Percentiles rank a stretch among this genome's conserved stretches.
Evolutionary conservation across 345 rosid species (phyloP).

Genomic region (Noccaea bulbosa): DNA sequence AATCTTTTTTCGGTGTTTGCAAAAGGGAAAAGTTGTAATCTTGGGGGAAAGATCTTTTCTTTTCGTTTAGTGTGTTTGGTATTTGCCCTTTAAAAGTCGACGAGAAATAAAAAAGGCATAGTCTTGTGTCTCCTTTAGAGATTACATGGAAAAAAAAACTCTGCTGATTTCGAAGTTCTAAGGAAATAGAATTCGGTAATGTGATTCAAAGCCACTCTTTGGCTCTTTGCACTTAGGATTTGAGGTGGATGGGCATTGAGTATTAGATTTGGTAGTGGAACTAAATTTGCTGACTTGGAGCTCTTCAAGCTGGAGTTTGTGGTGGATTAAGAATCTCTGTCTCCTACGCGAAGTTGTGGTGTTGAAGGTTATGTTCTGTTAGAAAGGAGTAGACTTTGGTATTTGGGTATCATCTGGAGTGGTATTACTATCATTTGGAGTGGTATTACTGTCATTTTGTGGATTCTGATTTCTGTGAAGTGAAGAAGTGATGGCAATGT

Average conservation of each 20-base stretch:
- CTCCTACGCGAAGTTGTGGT: conserved; percentile 23
- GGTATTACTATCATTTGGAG: background rate
- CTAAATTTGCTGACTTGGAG: conserved; percentile 4
- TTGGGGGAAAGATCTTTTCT: conserved; percentile 50
- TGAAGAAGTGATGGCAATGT: conserved; percentile 66
- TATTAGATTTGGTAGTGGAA: conserved; percentile 27
- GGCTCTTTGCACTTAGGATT: background rate
- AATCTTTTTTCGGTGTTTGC: conserved; percentile 56
- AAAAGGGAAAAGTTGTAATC: conserved; percentile 64
- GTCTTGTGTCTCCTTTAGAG: conserved; percentile 48
- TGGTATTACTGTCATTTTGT: conserved; percentile 26
- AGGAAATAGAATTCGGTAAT: conserved; percentile 20
- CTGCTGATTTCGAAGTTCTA: conserved; percentile 1
- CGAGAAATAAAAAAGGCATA: conserved; percentile 45
- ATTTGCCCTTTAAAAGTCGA: conserved; percentile 50
- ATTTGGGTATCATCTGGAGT: conserved; percentile 1
- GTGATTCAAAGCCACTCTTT: conserved; percentile 28
- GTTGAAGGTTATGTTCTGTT: conserved; percentile 23
- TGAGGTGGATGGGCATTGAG: conserved; percentile 33
- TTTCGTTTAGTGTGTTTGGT: conserved; percentile 50
- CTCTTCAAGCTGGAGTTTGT: conserved; percentile 21
- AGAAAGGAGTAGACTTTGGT: conserved; percentile 27
- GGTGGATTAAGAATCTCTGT: conserved; percentile 31
- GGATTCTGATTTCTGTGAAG: conserved; percentile 41
- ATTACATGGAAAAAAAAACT: conserved; percentile 39